Percentiles rank a stretch among this genome's conserved stretches.
These are phyloP conservation scores for Euphorbia celastroides DNA, from an alignment of 441 rosid genomes.

Conservation along the genomic window DNA sequence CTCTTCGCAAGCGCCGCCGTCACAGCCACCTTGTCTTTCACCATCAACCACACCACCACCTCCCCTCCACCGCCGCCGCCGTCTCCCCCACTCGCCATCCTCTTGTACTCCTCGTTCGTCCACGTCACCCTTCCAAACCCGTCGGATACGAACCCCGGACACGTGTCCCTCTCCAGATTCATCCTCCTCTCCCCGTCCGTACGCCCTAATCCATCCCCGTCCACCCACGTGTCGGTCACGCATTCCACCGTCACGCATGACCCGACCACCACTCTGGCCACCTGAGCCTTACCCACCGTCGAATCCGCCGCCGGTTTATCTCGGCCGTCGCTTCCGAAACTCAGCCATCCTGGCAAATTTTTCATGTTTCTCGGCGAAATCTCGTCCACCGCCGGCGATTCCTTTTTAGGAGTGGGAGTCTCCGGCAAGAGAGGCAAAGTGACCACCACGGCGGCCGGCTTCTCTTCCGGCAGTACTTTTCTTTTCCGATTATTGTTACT, in stretches of 20 bases:
- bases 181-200: slow-evolving; percentile 52
- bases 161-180: slow-evolving; percentile 54
- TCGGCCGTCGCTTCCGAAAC: slow-evolving; percentile 27
- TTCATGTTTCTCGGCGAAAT: slow-evolving; percentile 9
- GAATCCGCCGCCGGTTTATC: not conserved
- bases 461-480: slow-evolving; percentile 24
- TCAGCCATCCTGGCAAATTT: slow-evolving; percentile 37
- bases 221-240: slow-evolving; percentile 59
- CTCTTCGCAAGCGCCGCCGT: slow-evolving; percentile 21
- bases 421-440: slow-evolving; percentile 64
- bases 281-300: slow-evolving; percentile 5
- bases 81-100: slow-evolving; percentile 38
- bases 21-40: slow-evolving; percentile 34
- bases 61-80: slow-evolving; percentile 14
- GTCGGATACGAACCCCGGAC: slow-evolving; percentile 75
- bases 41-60: slow-evolving; percentile 48
- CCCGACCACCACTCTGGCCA: slow-evolving; percentile 21
- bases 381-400: slow-evolving; percentile 23
- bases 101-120: slow-evolving; percentile 58
- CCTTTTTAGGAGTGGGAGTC: slow-evolving; percentile 32
- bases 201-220: slow-evolving; percentile 40
- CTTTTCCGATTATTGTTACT: slow-evolving; percentile 20
- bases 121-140: slow-evolving; percentile 56
- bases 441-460: slow-evolving; percentile 22
- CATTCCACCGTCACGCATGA: slow-evolving; percentile 74